A percentile compares a stretch with the other conserved stretches of the same genome.
Conservation (phyloP, 805 yeast genomes). For the Candida pseudoglaebosa region DNA sequence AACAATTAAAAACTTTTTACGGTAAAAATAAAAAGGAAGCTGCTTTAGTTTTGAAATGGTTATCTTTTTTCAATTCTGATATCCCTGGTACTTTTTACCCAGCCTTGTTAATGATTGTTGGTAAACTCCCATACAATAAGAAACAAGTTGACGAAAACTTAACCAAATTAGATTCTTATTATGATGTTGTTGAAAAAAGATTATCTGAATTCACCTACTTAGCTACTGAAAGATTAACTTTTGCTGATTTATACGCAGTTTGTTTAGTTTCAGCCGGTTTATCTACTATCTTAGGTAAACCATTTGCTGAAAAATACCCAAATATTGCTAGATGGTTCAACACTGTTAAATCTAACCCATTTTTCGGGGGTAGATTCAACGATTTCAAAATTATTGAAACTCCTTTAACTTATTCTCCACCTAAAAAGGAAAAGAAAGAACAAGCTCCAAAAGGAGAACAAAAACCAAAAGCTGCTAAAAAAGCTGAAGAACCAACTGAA, state of each 20-base stretch:
- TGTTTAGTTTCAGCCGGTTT: constrained; percentile 50
- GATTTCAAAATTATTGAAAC: constrained; percentile 57
- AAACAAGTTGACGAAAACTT: constrained; percentile 50
- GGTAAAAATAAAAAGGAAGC: constrained; percentile 66
- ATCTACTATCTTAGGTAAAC: constrained; percentile 57
- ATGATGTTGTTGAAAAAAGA: constrained; percentile 51
- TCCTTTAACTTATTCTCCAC: constrained; percentile 64
- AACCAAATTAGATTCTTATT: constrained; percentile 35
- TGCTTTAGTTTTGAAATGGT: constrained; percentile 70
- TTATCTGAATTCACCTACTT: constrained; percentile 60
- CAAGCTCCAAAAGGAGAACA: constrained; percentile 37
- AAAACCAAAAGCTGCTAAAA: constrained; percentile 33
- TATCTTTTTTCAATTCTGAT: constrained; percentile 73
- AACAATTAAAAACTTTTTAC: constrained; percentile 35
- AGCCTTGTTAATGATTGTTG: constrained; percentile 58
- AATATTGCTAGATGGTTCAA: constrained; percentile 67
- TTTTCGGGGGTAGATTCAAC: constrained; percentile 46
- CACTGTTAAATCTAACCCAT: constrained; percentile 50
- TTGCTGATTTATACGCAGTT: constrained; percentile 62
- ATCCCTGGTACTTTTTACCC: constrained; percentile 55
- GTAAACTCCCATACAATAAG: constrained; percentile 75
- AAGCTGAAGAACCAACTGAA: constrained; percentile 31
- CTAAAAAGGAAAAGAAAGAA: constrained; percentile 67
- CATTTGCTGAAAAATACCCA: constrained; percentile 62
- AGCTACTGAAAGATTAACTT: constrained; percentile 53